Evolutionary conservation across 805 yeast genomes (phyloP), one percentile per base, ranked within the genome.

Genomic region (Zygoascus biomembranicola): DNA sequence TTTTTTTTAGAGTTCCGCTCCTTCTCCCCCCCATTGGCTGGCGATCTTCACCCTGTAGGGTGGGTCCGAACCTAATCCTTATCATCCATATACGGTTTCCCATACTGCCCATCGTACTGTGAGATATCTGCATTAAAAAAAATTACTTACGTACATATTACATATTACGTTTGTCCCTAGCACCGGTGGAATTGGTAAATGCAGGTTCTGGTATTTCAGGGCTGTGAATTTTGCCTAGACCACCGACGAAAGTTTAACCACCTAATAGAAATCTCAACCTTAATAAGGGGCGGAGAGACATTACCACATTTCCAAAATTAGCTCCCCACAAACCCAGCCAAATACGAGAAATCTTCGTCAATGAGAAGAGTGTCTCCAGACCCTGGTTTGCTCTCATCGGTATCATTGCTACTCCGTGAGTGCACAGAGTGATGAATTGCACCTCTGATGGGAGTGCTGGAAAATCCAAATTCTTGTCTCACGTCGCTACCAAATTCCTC

Each of bases 341-440:
- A 55, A 52, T 67, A 66, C 26, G 66, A 54, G 47, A 67, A 67
- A 51, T 67, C 70, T 50, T 65, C 68, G 5, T 57, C 64, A 18
- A 57, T 56, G 8, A 52, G 58, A 4, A 59, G 49, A 2, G 62
- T 55, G 11, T 56, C 62, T 1, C 26, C 31, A 8, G 47, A 44
- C 16, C 16, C 16, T 11, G 44, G 44, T 5, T 26, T 16, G 26
- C 41, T 32, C 20, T 46, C 49, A 14, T 28, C 19, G 11, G 49
- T 26, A 4, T 44, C 47, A 13, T 26, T 26, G 32, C 23, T n/a
- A 5, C 47, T 13, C 20, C 11, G 39, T n/a, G 39, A 35, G 16
- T 11, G 16, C 9, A 35, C 39, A 4, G 16, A 11, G 13, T 35
- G 39, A 8, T 35, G 39, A n/a, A 35, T 35, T 35, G 8, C 39